Conservation (phyloP, 176 grass and related monocot genomes). For the Carex parvula region DNA sequence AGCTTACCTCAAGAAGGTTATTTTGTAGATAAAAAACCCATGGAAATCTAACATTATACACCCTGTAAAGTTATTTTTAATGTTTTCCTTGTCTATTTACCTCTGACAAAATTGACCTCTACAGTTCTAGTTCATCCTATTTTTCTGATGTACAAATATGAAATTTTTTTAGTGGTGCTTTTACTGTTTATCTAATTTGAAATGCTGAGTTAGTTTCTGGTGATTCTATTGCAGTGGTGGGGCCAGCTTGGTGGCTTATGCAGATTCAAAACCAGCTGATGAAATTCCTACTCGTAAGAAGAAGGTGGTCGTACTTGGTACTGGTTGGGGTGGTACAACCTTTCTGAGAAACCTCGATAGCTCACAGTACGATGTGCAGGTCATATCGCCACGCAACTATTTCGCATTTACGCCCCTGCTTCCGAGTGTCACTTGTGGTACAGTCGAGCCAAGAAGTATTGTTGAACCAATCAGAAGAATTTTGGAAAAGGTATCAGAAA, state of each 20-base stretch:
- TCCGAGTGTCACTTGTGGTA: slow-evolving; percentile 88
- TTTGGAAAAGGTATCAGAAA: slow-evolving; percentile 60
- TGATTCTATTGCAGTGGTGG: slow-evolving; percentile 49
- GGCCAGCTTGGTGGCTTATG: slow-evolving; percentile 69
- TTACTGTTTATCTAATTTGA: background rate
- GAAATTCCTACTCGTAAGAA: slow-evolving; percentile 47
- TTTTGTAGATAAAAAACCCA: background rate
- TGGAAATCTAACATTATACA: background rate
- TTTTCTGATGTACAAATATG: background rate
- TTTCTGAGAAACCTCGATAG: slow-evolving; percentile 80
- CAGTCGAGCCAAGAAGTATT: slow-evolving; percentile 87
- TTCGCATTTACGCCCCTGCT: slow-evolving; percentile 87
- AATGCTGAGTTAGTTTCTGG: background rate
- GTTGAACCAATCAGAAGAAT: slow-evolving; percentile 83
- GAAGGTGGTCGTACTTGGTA: slow-evolving; percentile 83
- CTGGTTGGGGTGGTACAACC: slow-evolving; percentile 85
- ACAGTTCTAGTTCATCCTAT: background rate
- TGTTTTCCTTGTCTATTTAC: background rate
- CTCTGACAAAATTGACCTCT: background rate
- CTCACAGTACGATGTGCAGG: slow-evolving; percentile 76
- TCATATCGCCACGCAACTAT: slow-evolving; percentile 92
- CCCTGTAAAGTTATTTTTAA: background rate
- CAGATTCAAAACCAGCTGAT: slow-evolving; percentile 50
- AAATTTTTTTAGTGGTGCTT: background rate
- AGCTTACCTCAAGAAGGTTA: too few relatives aligned